Base-by-base conservation (phyloP, 768 basidiomycete genomes). In the Lactifluus pinguis region DNA sequence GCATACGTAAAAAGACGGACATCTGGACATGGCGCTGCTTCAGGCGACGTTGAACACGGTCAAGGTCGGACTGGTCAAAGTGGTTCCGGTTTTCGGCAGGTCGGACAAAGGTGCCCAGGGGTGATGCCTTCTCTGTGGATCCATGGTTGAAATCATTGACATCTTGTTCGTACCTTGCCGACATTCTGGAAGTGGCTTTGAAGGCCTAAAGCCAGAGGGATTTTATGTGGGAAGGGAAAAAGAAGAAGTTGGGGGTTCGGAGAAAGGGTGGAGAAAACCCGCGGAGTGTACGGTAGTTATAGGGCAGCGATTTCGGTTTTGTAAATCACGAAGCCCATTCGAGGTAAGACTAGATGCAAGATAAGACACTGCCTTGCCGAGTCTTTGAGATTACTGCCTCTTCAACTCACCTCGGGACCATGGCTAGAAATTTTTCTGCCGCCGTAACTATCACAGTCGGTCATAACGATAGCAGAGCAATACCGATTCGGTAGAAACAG, bases 11-110 rank as follows among this genome's bases (percentile, higher is more conserved):
- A 36, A n/a, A 53, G 58, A 72, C 80, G 55, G 67, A 84, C 87
- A 89, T 89, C 69, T 89, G 87, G 14, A 87, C 83, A 81, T 89
- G 87, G 34, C 87, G 82, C 72, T 88, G 86, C 72, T 87, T 83
- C 41, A 89, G 78, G 41, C 80, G 80, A 32, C 87, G 80, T 67
- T 89, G 87, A 5, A 90, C 86, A 34, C 76, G 77, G 68, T 89
- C 88, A 52, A 84, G 74, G 68, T 86, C 84, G 57, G 80, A 77
- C n/a, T 74, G 77, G 64, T 85, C 81, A 61, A 86, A 80, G 48
- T 77, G 74, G 70, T 72, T 73, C 29, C 64, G 64, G 39, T 67
- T 62, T 62, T 72, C 69, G 38, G 63, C n/a, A 17, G 38, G 58
- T 49, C 64, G 67, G 59, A 65, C 70, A 60, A 67, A 64, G 63